Evolutionary conservation across 176 grass and related monocot species (phyloP).

Genomic region (Hsuehochloa calcarea): DNA sequence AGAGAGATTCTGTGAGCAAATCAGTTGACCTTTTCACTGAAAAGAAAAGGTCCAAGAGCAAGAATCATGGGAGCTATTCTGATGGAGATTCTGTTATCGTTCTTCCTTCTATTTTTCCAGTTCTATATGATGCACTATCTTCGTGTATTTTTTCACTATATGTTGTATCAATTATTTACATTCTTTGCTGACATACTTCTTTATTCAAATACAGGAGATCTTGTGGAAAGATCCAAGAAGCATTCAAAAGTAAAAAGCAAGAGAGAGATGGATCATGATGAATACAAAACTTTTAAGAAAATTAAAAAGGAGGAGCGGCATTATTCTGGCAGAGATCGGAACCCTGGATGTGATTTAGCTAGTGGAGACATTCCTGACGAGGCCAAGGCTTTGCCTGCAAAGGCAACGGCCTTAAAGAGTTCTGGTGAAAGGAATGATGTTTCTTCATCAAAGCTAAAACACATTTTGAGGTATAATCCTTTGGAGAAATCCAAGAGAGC

Average conservation of each 20-base stretch:
- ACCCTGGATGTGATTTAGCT: conserved; percentile 29
- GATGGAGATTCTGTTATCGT: conserved; percentile 68
- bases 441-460: conserved; percentile 55
- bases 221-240: conserved; percentile 54
- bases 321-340: conserved; percentile 48
- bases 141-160: conserved; percentile 15
- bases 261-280: conserved; percentile 60
- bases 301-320: conserved; percentile 60
- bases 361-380: conserved; percentile 45
- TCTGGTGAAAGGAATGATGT: conserved; percentile 47
- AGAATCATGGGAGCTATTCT: conserved; percentile 58
- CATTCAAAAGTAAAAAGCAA: conserved; percentile 83
- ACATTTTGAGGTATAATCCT: conserved; percentile 37
- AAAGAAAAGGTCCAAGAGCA: conserved; percentile 64
- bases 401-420: conserved; percentile 34
- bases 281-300: conserved; percentile 78
- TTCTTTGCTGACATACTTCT: conserved; percentile 29
- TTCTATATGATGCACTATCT: conserved; percentile 11
- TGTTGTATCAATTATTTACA: conserved; percentile 27
- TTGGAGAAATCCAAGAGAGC: conserved; percentile 54
- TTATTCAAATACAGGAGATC: conserved; percentile 55
- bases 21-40: conserved; percentile 52
- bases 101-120: conserved; percentile 15
- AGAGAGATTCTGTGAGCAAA: conserved; percentile 51
- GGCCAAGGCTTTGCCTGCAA: conserved; percentile 44